Conservation (phyloP, 129 eudicot species). For the Lonicera japonica region DNA sequence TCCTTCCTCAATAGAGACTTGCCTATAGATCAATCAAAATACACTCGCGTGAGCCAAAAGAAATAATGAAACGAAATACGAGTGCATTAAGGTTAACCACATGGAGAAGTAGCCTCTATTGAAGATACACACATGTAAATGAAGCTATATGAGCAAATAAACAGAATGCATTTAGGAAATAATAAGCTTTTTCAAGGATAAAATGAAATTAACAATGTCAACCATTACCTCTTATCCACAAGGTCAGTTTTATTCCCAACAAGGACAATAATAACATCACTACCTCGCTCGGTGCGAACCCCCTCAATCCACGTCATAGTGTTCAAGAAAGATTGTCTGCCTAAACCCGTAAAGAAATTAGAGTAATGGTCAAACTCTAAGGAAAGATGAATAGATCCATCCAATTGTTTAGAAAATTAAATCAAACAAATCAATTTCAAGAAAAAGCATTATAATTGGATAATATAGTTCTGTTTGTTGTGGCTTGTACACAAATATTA, state of each 20-base stretch:
- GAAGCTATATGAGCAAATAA: background rate
- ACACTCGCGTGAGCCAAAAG: background rate
- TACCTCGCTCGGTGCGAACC: slow-evolving; percentile 84
- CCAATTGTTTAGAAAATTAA: background rate
- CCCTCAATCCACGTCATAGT: slow-evolving; percentile 81
- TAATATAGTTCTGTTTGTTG: too few relatives aligned
- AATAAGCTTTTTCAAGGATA: background rate
- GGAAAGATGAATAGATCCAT: background rate
- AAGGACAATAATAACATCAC: slow-evolving; percentile 54
- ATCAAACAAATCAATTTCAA: background rate
- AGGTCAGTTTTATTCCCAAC: slow-evolving; percentile 53
- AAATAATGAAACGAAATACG: too few relatives aligned
- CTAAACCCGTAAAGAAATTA: slow-evolving; percentile 22
- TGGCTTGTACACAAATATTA: too few relatives aligned
- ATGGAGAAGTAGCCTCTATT: too few relatives aligned
- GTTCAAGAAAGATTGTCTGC: slow-evolving; percentile 69
- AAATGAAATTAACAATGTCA: background rate
- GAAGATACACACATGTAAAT: background rate
- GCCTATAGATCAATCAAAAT: slow-evolving; percentile 34
- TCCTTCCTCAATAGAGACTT: slow-evolving; percentile 81
- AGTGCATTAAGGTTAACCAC: too few relatives aligned
- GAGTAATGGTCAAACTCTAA: background rate
- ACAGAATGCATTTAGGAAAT: background rate
- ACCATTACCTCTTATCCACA: slow-evolving; percentile 66
- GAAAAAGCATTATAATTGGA: background rate